Evolutionary conservation across 2,329 filamentous ascomycete species (phyloP), one percentile per base, ranked within the genome.

Genomic region (Monosporascus sp.): DNA sequence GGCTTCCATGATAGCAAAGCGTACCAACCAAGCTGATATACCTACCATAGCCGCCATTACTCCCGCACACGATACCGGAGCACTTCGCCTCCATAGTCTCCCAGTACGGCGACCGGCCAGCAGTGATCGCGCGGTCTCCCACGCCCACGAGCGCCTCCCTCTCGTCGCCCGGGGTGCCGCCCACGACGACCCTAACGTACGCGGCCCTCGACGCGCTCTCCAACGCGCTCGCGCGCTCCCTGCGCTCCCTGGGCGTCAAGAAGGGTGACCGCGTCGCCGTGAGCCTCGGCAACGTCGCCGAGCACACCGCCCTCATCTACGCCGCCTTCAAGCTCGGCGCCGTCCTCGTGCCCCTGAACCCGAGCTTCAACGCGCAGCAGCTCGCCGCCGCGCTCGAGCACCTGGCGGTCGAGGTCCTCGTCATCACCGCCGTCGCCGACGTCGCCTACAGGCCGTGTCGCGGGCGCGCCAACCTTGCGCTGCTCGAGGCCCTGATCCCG

Each of bases 281-380:
- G 25, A 93, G 87, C 55, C 74, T 97, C 50, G 93, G 93, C 17
- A 97, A 96, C 70, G 86, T 85, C 43, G 76, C 87, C 61, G 91
- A 96, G 70, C 93, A 90, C 67, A 90, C 89, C 3, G 86, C 87
- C 49, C 79, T 94, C 20, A 93, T 88, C 6, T 97, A 97, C 71
- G 92, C 92, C 1, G 70, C 94, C 51, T 96, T 93, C 76, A 97
- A 97, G 71, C 80, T 97, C 9, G 94, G 94, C n/a, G 93, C 90
- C 24, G 83, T 97, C 49, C 76, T 97, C 57, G 92, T 96, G n/a
- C 94, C 93, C 0, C 74, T 97, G 24, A 97, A 99, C 68, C 93
- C 92, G 20, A 87, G 84, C 2, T 97, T 97, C 76, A 96, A 90
- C 61, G 78, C 83, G 3, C 70, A 75, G 5, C 94, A 97, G 74